Evolutionary conservation across 129 eudicot species (phyloP).

Genomic region (Pittosporum tobira): DNA sequence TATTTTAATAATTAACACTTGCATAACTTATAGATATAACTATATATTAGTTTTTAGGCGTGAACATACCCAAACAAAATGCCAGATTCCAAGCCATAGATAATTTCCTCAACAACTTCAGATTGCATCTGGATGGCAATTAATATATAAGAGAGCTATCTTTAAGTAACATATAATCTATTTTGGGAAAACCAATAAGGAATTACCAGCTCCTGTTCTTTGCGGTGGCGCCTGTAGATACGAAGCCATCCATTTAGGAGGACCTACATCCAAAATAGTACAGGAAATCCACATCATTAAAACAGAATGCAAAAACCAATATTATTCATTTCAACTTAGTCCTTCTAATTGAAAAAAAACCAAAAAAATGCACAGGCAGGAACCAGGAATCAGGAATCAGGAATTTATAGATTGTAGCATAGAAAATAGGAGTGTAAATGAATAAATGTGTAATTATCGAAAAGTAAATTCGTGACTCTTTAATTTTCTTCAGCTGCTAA

Average conservation of each 20-base stretch:
- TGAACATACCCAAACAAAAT: slow-evolving; percentile 76
- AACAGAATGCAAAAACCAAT: not conserved
- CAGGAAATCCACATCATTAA: not conserved
- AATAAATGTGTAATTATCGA: too few species aligned
- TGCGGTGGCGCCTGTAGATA: slow-evolving; percentile 80
- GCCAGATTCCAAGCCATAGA: slow-evolving; percentile 95
- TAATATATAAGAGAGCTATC: too few species aligned
- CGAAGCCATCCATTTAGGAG: slow-evolving; percentile 97
- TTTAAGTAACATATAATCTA: not conserved
- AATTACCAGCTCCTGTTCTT: slow-evolving; percentile 91
- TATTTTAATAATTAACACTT: too few species aligned
- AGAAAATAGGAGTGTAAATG: too few species aligned
- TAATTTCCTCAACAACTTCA: slow-evolving; percentile 96
- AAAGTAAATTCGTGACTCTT: too few species aligned
- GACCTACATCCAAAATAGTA: slow-evolving; percentile 36
- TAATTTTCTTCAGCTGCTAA: too few species aligned
- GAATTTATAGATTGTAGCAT: too few species aligned
- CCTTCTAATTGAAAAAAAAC: not conserved
- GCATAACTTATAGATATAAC: too few species aligned
- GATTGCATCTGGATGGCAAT: slow-evolving; percentile 69
- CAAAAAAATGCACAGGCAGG: not conserved
- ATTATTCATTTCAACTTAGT: not conserved
- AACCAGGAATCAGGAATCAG: too few species aligned
- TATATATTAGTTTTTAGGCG: slow-evolving; percentile 1
- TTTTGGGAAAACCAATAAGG: not conserved